Evolutionary conservation across 805 yeast genomes (phyloP).

Genomic region (Barnettozyma sucrosica): DNA sequence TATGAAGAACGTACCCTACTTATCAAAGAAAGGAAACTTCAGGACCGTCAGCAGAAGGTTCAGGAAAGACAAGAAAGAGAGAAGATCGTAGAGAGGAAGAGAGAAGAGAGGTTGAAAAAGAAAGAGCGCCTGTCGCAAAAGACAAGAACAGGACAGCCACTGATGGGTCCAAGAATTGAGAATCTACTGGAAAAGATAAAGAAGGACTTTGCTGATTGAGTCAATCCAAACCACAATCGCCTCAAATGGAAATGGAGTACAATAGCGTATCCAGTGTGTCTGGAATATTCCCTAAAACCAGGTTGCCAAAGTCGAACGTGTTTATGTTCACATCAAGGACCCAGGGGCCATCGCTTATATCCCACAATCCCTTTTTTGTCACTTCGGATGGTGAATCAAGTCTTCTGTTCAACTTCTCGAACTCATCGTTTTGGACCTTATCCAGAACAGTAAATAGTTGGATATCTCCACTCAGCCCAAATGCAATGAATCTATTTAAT

Average conservation of each 20-base stretch:
- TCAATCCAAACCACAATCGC: not conserved
- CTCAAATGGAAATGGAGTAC: conserved; percentile 10
- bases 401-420: conserved; percentile 1
- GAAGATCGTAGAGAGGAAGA: conserved; percentile 34
- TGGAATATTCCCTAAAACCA: conserved; percentile 6
- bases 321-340: conserved; percentile 9
- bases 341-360: conserved; percentile 14
- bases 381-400: conserved; percentile 5
- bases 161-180: conserved; percentile 84
- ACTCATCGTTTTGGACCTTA: conserved; percentile 2
- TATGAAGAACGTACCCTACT: conserved; percentile 32
- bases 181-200: conserved; percentile 73
- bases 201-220: conserved; percentile 29
- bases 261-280: conserved; percentile 9
- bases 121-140: conserved; percentile 42
- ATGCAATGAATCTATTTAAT: conserved; percentile 21
- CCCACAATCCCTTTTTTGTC: conserved; percentile 23
- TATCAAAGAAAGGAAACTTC: conserved; percentile 31
- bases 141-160: conserved; percentile 79
- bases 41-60: conserved; percentile 26
- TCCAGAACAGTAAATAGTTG: conserved; percentile 22
- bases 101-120: conserved; percentile 37
- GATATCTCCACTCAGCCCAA: conserved; percentile 36
- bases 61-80: conserved; percentile 38
- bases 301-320: conserved; percentile 16